Evolutionary conservation across 805 yeast species (phyloP), one percentile per base, ranked within the genome.

Genomic region (Cyberlindnera meyerae): DNA sequence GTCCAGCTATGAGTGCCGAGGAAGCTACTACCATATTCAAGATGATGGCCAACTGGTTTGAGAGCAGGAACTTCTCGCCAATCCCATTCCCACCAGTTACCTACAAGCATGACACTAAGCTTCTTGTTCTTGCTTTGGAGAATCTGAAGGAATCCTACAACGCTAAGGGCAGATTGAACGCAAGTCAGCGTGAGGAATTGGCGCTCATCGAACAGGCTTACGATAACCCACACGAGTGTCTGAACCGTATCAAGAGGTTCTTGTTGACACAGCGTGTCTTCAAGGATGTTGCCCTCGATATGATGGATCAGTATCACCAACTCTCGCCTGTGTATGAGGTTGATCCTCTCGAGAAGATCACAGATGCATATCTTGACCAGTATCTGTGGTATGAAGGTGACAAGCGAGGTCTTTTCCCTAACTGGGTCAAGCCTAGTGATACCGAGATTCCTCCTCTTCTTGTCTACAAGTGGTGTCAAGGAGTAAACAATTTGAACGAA

Each of bases 371-470:
- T 48, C 61, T 93, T 27, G 97, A 90, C 53, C 98, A 93, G 53
- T 93, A 90, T 51, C 63, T 93, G 30, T 93, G 97, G 96, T 90
- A 83, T 60, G 97, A 93, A 55, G 90, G 93, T 8, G 96, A 86
- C 37, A 79, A 83, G 55, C 64, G 96, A 41, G 76, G 79, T 7
- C 61, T 93, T 18, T 93, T 93, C 61, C 99, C 99, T 4, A 82
- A 80, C 55, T 93, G 98, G 98, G 72, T 93, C 27, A 93, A 93
- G 55, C 98, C 99, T 8, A 77, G 84, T 48, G 98, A 93, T 51
- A 73, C 84, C 20, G 98, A 93, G 59, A 82, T 93, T 16, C 95
- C 97, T 0, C 98, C 96, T 0, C 60, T 89, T 22, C 65, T 90
- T 43, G 95, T 84, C 1, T 88, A 90, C 62, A 90, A 89, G 55